phyloP scores from a whole-genome alignment of 73 alveolate species.

The Paramecium sonneborni region DNA sequence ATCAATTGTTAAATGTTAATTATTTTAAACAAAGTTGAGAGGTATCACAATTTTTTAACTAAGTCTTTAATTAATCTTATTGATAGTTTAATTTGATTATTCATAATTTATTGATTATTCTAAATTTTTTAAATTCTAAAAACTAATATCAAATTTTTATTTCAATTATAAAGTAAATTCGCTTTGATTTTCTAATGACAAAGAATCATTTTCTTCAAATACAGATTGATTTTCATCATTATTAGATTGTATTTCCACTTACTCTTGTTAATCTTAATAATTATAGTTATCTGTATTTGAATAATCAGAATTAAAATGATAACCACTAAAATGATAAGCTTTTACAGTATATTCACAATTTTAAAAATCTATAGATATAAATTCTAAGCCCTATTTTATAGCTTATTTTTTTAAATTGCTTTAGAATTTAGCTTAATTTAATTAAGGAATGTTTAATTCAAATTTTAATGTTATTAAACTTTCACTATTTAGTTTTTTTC shows the following conservation, averaged over 20 bases:
- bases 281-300: background rate
- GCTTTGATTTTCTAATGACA: background rate
- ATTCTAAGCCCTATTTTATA: background rate
- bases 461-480: conserved; percentile 3
- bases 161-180: background rate
- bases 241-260: background rate
- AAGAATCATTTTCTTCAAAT: background rate
- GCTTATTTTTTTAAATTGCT: background rate
- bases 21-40: background rate
- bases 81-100: background rate
- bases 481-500: background rate
- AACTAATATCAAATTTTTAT: background rate
- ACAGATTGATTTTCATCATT: background rate
- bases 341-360: background rate
- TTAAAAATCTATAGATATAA: background rate
- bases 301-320: background rate
- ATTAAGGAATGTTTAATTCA: background rate
- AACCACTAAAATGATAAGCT: background rate
- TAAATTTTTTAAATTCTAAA: background rate
- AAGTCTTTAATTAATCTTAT: background rate
- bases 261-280: background rate
- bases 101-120: background rate
- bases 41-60: background rate
- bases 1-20: background rate
- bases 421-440: background rate